These are phyloP conservation scores for Nitzschia putrida DNA, from an alignment of 108 stramenopile species.

Conservation along the genomic window DNA sequence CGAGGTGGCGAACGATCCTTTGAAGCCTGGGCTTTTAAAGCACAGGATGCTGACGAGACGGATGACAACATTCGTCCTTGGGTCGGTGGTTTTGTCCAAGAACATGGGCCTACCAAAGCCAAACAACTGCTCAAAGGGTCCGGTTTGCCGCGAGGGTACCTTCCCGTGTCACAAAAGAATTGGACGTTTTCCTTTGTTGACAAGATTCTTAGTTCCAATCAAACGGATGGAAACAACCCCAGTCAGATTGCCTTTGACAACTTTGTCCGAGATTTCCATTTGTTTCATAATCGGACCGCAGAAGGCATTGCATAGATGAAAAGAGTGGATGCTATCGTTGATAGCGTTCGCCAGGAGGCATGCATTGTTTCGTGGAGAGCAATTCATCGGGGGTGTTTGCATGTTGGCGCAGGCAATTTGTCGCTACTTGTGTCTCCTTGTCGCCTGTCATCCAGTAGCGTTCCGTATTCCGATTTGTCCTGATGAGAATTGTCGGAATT, in stretches of 20 bases:
- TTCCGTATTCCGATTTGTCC: too few species aligned
- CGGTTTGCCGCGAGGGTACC: conserved; percentile 37
- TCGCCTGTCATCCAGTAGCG: too few species aligned
- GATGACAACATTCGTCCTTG: conserved; percentile 55
- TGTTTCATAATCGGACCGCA: conserved; percentile 18
- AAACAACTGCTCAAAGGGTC: conserved; percentile 31
- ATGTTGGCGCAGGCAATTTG: too few species aligned
- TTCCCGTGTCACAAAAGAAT: conserved; percentile 4
- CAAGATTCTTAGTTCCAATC: conserved; percentile 16
- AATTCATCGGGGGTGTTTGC: too few species aligned
- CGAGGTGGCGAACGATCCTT: conserved; percentile 34
- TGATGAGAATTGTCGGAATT: too few species aligned
- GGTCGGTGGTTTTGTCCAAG: conserved; percentile 49
- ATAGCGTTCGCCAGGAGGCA: too few species aligned
- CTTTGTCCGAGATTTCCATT: conserved; percentile 33
- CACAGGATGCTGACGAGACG: conserved; percentile 27
- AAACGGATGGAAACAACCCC: conserved; percentile 26
- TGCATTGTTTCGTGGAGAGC: too few species aligned
- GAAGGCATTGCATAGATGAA: conserved; percentile 9
- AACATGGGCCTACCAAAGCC: conserved; percentile 38
- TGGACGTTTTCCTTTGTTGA: conserved; percentile 31
- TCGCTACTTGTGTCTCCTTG: too few species aligned
- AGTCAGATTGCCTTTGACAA: conserved; percentile 33
- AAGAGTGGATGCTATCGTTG: neutral
- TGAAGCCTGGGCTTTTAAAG: conserved; percentile 48